Percentiles rank a stretch among this genome's conserved stretches.
Evolutionary conservation across 192 early-diverging fungal species (phyloP).

Genomic region (Coemansia sp.): DNA sequence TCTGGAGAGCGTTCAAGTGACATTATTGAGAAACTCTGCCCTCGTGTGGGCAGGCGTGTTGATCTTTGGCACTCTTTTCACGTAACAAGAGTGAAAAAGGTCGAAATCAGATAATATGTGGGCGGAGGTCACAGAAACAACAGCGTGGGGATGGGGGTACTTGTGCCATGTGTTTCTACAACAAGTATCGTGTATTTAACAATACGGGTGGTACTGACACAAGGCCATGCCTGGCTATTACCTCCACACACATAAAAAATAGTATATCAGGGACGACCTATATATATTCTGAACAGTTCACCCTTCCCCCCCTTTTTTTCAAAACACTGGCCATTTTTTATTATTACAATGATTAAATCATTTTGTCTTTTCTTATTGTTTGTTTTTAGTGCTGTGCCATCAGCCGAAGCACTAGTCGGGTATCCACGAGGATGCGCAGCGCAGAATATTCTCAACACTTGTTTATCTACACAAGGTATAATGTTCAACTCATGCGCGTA

Average conservation of each 20-base stretch:
- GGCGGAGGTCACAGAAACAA: too few relatives aligned
- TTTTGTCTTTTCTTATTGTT: background rate
- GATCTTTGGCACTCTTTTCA: background rate
- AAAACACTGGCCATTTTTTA: background rate
- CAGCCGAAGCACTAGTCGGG: background rate
- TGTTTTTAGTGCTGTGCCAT: background rate
- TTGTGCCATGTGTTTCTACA: background rate
- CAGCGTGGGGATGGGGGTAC: background rate
- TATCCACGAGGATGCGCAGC: conserved; percentile 33
- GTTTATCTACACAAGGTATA: conserved; percentile 30
- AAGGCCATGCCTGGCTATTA: too few relatives aligned
- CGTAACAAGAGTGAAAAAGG: background rate
- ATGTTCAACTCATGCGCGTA: conserved; percentile 45
- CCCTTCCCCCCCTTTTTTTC: background rate
- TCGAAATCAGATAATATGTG: too few relatives aligned
- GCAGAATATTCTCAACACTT: conserved; percentile 47
- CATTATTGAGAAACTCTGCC: background rate
- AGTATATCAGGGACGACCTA: too few relatives aligned
- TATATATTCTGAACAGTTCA: conserved; percentile 2
- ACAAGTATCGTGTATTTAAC: background rate
- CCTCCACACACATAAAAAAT: background rate
- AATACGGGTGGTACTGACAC: background rate
- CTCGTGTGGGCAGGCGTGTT: too few relatives aligned
- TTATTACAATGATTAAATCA: background rate
- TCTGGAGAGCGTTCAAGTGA: background rate